These are phyloP conservation scores for Cardamine chenopodiifolia DNA, from an alignment of 345 rosid species.

Conservation along the genomic window DNA sequence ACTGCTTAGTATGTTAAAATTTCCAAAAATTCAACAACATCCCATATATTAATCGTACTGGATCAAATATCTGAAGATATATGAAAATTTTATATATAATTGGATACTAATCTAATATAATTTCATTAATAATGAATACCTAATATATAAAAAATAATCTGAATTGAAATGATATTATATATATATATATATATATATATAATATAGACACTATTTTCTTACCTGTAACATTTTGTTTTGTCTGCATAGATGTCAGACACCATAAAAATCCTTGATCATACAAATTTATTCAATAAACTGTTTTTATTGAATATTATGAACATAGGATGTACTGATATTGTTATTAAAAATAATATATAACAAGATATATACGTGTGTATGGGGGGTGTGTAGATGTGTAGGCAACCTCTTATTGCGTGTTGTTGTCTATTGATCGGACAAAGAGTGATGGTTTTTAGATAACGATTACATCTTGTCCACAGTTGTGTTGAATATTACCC, in stretches of 20 bases:
- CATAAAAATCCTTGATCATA: neutral
- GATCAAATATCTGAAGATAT: no score
- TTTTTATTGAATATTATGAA: neutral
- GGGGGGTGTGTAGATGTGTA: constrained; percentile 23
- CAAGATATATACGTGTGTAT: constrained; percentile 19
- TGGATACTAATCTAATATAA: neutral
- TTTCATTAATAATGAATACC: neutral
- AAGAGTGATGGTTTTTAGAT: constrained; percentile 41
- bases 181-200: no score
- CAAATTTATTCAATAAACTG: neutral
- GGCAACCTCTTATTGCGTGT: constrained; percentile 43
- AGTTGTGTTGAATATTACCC: constrained; percentile 25
- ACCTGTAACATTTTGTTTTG: constrained; percentile 2
- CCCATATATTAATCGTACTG: no score
- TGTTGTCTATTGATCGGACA: constrained; percentile 45
- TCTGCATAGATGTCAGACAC: neutral
- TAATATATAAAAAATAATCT: neutral
- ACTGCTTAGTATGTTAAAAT: neutral
- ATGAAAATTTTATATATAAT: no score
- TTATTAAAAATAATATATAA: neutral
- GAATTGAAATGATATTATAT: no score
- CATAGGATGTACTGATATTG: neutral
- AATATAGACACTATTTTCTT: neutral
- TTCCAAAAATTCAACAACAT: neutral
- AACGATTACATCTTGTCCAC: constrained; percentile 44